phyloP scores from a whole-genome alignment of 352 stramenopile species.

The Phytophthora cryptogea region DNA sequence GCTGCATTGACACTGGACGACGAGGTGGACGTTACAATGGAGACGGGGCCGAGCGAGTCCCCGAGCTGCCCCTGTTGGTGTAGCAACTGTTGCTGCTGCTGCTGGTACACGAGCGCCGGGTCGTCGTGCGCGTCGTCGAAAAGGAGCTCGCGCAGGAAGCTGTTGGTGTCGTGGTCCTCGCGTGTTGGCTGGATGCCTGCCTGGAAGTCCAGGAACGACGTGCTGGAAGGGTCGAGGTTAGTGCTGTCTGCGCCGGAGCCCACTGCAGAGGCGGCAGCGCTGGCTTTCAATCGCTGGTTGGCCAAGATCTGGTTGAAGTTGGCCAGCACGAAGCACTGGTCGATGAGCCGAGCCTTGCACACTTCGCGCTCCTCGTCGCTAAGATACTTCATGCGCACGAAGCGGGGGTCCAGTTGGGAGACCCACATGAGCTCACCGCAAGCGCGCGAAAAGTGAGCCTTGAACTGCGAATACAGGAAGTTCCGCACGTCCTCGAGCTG shows the following conservation, averaged over 20 bases:
- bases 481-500: constrained; percentile 40
- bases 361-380: constrained; percentile 46
- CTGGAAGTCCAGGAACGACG: constrained; percentile 47
- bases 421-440: constrained; percentile 54
- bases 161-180: constrained; percentile 55
- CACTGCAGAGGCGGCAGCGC: constrained; percentile 5
- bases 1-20: constrained; percentile 4
- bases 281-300: constrained; percentile 37
- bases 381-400: constrained; percentile 55
- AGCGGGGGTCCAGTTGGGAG: constrained; percentile 53
- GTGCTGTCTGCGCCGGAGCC: constrained; percentile 1
- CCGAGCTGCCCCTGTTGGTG: constrained; percentile 30
- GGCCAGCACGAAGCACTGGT: constrained; percentile 44
- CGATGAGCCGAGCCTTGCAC: constrained; percentile 44
- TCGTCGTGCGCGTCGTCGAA: constrained; percentile 55
- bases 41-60: constrained; percentile 9
- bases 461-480: constrained; percentile 45
- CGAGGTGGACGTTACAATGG: constrained; percentile 7
- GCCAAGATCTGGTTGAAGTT: constrained; percentile 45
- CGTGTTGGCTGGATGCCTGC: constrained; percentile 26
- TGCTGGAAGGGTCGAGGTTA: constrained; percentile 25
- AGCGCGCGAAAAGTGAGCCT: constrained; percentile 39
- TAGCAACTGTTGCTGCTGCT: constrained; percentile 39
- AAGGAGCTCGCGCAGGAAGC: constrained; percentile 48
- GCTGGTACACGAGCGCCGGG: constrained; percentile 30